phyloP scores from a whole-genome alignment of 2,329 filamentous ascomycete species.

The Talaromyces sp. region DNA sequence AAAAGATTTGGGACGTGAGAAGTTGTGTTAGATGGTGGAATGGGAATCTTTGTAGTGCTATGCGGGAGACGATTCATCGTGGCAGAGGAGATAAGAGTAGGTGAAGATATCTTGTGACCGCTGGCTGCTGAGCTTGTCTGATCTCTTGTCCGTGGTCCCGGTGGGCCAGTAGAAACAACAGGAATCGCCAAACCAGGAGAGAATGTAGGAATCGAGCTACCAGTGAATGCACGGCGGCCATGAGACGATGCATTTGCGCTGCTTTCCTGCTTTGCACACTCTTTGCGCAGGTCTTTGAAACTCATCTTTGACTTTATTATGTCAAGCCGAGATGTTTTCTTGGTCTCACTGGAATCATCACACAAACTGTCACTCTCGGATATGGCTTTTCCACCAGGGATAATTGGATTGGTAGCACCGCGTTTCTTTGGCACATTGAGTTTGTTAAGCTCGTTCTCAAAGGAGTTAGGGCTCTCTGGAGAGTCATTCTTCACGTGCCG shows the following conservation, averaged over 20 bases:
- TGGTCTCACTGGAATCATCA: not conserved
- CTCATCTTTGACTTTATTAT: slow-evolving; percentile 33
- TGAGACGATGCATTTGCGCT: not conserved
- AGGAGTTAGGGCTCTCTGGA: not conserved
- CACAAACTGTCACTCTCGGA: not conserved
- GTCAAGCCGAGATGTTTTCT: slow-evolving; percentile 30
- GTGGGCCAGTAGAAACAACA: not conserved
- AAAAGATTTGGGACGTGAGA: not conserved
- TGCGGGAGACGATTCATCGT: not conserved
- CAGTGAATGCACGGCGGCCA: not conserved
- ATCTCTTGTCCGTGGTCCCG: not conserved
- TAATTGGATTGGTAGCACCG: slow-evolving; percentile 17
- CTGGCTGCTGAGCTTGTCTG: not conserved
- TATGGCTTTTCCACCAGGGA: not conserved
- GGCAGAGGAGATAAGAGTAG: not conserved
- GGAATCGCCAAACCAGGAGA: not conserved
- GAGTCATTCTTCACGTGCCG: slow-evolving; percentile 2
- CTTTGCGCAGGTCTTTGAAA: slow-evolving; percentile 33
- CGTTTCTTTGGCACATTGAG: slow-evolving; percentile 17
- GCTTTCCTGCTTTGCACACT: slow-evolving; percentile 20
- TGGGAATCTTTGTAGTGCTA: not conserved
- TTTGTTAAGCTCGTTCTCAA: slow-evolving; percentile 4
- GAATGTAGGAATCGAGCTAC: not conserved
- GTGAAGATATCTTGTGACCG: not conserved
- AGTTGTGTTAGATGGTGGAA: slow-evolving; percentile 5